phyloP scores from a whole-genome alignment of 2,329 filamentous ascomycete species.

The Cladophialophora carrionii region DNA sequence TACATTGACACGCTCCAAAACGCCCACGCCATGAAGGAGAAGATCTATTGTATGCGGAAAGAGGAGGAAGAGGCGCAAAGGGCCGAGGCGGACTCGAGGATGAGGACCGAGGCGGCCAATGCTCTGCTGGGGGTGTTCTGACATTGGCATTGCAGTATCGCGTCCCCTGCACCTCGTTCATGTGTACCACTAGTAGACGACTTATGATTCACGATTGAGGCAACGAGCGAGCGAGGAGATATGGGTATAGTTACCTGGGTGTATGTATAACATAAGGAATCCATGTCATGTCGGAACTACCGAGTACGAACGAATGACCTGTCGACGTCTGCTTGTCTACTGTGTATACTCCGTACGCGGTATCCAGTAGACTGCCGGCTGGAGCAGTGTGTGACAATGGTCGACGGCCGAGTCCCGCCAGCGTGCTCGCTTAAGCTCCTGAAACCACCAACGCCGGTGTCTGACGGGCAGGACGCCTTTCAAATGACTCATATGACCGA shows the following conservation, averaged over 20 bases:
- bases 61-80: conserved; percentile 32
- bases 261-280: conserved; percentile 2
- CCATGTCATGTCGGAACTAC: neutral
- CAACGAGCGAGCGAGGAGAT: neutral
- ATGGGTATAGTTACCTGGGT: neutral
- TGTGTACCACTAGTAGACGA: conserved; percentile 17
- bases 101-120: conserved; percentile 13
- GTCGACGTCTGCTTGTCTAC: neutral
- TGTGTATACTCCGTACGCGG: neutral
- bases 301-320: neutral
- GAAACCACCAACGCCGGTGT: neutral
- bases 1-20: conserved; percentile 84
- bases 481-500: neutral
- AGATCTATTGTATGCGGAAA: conserved; percentile 60
- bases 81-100: conserved; percentile 26
- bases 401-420: neutral
- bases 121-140: conserved; percentile 9
- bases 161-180: neutral
- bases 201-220: conserved; percentile 13
- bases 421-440: conserved; percentile 9
- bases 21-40: conserved; percentile 70
- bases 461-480: neutral
- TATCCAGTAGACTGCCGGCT: neutral
- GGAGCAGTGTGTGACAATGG: neutral
- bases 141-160: neutral